Conservation (phyloP, 2,329 filamentous ascomycete species). For the Cordyceps farinosa region DNA sequence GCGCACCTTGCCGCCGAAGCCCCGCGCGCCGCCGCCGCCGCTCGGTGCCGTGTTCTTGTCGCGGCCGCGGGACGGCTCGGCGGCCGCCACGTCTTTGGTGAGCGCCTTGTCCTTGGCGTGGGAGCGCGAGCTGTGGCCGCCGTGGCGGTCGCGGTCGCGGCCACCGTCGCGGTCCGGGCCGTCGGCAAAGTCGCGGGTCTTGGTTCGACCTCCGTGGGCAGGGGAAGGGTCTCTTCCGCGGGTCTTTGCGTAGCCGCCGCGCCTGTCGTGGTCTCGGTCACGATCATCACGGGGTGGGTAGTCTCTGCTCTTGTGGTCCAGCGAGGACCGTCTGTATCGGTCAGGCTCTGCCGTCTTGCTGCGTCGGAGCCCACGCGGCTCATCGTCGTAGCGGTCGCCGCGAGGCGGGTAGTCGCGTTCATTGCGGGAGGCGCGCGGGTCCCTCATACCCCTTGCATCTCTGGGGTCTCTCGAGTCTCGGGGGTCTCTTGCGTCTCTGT, state of each 20-base stretch:
- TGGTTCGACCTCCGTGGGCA: not conserved
- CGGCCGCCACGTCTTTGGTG: constrained; percentile 5
- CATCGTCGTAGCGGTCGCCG: constrained; percentile 7
- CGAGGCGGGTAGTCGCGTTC: constrained; percentile 7
- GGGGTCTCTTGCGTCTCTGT: not conserved
- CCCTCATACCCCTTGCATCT: constrained; percentile 4
- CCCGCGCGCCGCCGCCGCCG: constrained; percentile 7
- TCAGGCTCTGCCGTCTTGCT: constrained; percentile 5
- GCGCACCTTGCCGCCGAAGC: constrained; percentile 21
- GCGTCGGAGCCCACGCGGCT: constrained; percentile 4
- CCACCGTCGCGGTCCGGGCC: not conserved
- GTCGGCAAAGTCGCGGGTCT: constrained; percentile 4
- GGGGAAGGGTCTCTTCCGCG: constrained; percentile 7
- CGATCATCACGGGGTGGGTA: constrained; percentile 6
- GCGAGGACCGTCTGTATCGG: constrained; percentile 1
- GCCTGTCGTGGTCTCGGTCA: not conserved
- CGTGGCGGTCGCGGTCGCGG: constrained; percentile 10
- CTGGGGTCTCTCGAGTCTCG: not conserved
- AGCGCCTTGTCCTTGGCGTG: constrained; percentile 12
- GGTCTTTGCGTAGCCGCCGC: not conserved
- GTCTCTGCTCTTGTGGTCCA: constrained; percentile 2
- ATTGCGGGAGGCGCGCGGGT: constrained; percentile 2
- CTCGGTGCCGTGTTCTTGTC: constrained; percentile 21
- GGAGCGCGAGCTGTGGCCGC: constrained; percentile 1
- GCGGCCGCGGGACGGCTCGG: constrained; percentile 7